Percentiles rank a stretch among this genome's conserved stretches.
These are phyloP conservation scores for Vigna nakashimae DNA, from an alignment of 306 rosid species.

Conservation along the genomic window DNA sequence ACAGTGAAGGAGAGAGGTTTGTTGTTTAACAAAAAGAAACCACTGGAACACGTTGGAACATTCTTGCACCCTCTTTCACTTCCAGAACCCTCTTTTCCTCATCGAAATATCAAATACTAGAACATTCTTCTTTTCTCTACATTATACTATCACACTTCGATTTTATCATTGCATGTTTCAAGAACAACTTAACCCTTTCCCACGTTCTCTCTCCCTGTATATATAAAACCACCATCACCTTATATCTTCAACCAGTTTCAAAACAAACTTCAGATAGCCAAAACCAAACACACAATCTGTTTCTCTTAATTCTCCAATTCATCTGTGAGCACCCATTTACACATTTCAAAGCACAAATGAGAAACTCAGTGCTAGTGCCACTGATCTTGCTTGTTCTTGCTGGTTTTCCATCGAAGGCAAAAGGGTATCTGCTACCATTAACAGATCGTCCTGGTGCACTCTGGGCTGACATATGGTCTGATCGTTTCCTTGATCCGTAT, in stretches of 20 bases:
- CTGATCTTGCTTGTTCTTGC: slow-evolving; percentile 41
- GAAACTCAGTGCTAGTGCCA: slow-evolving; percentile 30
- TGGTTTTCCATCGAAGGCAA: slow-evolving; percentile 40
- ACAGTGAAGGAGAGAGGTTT: too few relatives aligned
- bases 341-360: slow-evolving; percentile 38
- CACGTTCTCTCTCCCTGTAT: slow-evolving; percentile 10
- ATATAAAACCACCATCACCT: background rate
- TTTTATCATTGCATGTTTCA: slow-evolving; percentile 21
- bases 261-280: background rate
- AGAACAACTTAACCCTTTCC: slow-evolving; percentile 10
- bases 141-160: background rate
- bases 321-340: background rate
- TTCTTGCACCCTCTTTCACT: slow-evolving; percentile 28
- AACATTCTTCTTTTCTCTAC: slow-evolving; percentile 47
- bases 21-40: background rate
- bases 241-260: background rate
- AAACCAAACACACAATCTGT: background rate
- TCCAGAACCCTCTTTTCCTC: background rate
- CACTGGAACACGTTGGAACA: slow-evolving; percentile 23
- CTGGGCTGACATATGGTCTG: slow-evolving; percentile 50
- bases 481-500: slow-evolving; percentile 64
- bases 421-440: slow-evolving; percentile 51
- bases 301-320: background rate
- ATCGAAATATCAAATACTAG: background rate
- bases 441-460: slow-evolving; percentile 47